Evolutionary conservation across 192 early-diverging fungal species (phyloP).

Genomic region (Backusella psychrophila): DNA sequence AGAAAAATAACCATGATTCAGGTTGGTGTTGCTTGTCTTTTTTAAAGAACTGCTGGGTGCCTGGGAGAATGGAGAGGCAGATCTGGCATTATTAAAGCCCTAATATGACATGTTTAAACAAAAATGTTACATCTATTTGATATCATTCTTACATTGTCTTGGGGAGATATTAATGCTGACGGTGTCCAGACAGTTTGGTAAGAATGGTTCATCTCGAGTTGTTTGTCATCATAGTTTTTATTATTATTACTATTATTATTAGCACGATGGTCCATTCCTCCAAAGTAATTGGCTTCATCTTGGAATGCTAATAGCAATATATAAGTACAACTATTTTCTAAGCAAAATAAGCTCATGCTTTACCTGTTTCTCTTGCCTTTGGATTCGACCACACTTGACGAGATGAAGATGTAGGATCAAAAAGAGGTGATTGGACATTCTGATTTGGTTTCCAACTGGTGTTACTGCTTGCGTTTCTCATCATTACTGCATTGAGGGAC

Average conservation of each 20-base stretch:
- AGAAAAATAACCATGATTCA: not conserved
- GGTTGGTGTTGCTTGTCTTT: not conserved
- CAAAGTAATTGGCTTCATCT: not conserved
- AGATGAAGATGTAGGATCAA: conserved; percentile 17
- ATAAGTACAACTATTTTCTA: not conserved
- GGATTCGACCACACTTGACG: conserved; percentile 19
- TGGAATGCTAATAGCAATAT: not conserved
- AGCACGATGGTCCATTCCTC: not conserved
- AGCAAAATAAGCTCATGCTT: not conserved
- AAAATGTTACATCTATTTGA: not conserved
- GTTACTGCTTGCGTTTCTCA: not conserved
- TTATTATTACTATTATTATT: not conserved
- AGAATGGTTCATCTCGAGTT: not conserved
- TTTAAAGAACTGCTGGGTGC: not conserved
- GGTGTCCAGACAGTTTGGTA: conserved; percentile 17
- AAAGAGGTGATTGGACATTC: not conserved
- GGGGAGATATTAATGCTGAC: not conserved
- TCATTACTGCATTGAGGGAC: not conserved
- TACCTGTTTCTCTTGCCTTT: conserved; percentile 10
- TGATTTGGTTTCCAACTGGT: not conserved
- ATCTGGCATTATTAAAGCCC: not conserved
- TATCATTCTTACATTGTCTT: not conserved
- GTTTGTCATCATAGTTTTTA: not conserved
- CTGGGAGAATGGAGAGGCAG: conserved; percentile 2
- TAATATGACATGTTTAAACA: not conserved